Percentiles rank a stretch among this genome's conserved stretches.
phyloP scores from a whole-genome alignment of 306 rosid genomes.

The Pyrus betulifolia region DNA sequence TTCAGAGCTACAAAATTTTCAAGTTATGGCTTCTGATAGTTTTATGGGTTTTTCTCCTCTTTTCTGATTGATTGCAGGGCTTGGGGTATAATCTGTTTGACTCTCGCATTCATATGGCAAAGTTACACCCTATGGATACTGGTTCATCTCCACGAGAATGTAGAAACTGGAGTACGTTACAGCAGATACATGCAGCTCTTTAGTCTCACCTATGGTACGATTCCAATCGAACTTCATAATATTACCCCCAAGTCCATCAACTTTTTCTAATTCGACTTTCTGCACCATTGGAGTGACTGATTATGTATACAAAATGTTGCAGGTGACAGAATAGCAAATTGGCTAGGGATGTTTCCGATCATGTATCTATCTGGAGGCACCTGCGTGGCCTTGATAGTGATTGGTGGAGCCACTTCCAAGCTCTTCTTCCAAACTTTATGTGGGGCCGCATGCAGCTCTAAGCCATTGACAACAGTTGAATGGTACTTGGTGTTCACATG shows the following conservation, averaged over 20 bases:
- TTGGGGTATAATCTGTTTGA: conserved; percentile 43
- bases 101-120: conserved; percentile 44
- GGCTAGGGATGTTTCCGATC: conserved; percentile 26
- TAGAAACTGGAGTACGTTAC: conserved; percentile 40
- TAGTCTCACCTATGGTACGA: conserved; percentile 27
- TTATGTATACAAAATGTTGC: not conserved
- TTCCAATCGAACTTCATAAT: not conserved
- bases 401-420: conserved; percentile 36
- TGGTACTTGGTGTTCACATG: conserved; percentile 44
- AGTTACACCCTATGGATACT: conserved; percentile 40
- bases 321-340: conserved; percentile 27
- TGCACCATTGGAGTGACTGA: not conserved
- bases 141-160: conserved; percentile 45
- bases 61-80: conserved; percentile 21
- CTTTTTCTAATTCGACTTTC: not conserved
- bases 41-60: not conserved
- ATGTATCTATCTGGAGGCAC: conserved; percentile 41
- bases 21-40: not conserved
- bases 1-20: not conserved
- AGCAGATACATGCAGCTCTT: conserved; percentile 53
- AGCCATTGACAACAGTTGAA: conserved; percentile 29
- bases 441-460: conserved; percentile 18
- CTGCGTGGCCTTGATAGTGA: conserved; percentile 27
- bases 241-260: not conserved
- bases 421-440: conserved; percentile 31